These are phyloP conservation scores for Xanthoceras sorbifolium DNA, from an alignment of 345 rosid species.

Conservation along the genomic window DNA sequence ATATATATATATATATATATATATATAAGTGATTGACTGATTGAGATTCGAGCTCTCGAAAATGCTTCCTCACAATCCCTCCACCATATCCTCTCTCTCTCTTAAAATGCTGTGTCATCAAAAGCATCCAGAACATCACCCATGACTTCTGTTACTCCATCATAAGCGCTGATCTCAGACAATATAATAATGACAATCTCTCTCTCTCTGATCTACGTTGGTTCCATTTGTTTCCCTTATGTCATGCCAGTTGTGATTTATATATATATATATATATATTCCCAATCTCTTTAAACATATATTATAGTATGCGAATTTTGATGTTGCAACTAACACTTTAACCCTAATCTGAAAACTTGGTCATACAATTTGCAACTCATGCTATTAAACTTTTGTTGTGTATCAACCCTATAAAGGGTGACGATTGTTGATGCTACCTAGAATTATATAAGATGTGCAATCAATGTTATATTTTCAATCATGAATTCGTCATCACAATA, in stretches of 20 bases:
- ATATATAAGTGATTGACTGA: constrained; percentile 9
- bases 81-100: constrained; percentile 3
- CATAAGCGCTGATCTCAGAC: constrained; percentile 5
- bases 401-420: no score
- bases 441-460: no score
- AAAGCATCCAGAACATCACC: constrained; percentile 22
- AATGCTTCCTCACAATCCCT: constrained; percentile 9
- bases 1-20: no score
- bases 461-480: no score
- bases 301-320: not conserved
- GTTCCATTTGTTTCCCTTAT: constrained; percentile 15
- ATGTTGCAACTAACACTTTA: not conserved
- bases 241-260: constrained; percentile 22
- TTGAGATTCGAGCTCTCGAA: constrained; percentile 33
- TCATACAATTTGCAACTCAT: not conserved
- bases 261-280: no score
- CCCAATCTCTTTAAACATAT: not conserved
- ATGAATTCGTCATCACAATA: no score
- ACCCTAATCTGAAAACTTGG: no score
- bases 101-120: not conserved
- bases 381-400: not conserved
- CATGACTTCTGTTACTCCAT: constrained; percentile 23
- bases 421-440: no score
- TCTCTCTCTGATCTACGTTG: constrained; percentile 15
- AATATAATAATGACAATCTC: not conserved